phyloP scores from a whole-genome alignment of 257 asterid genomes.

The Thymus mandschuricus region DNA sequence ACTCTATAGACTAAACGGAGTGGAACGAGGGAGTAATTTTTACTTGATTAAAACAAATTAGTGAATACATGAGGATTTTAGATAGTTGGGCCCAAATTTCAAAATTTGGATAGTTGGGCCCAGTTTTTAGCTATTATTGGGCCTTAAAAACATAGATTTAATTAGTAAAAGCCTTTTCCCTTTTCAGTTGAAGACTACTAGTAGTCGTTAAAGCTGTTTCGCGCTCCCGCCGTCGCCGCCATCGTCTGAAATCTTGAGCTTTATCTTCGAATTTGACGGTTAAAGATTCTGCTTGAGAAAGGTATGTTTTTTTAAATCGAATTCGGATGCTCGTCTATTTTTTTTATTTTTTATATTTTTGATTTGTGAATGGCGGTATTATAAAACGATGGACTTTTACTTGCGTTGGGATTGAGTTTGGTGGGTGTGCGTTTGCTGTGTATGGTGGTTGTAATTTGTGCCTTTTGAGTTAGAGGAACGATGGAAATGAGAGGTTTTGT shows the following conservation, averaged over 20 bases:
- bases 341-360: too few relatives aligned
- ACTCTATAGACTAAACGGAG: too few relatives aligned
- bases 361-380: not conserved
- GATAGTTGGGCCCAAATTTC: not conserved
- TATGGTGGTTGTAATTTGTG: not conserved
- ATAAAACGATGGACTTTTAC: not conserved
- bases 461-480: not conserved
- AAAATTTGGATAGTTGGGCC: not conserved
- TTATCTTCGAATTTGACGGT: not conserved
- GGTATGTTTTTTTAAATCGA: not conserved
- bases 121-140: not conserved
- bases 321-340: not conserved
- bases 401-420: not conserved
- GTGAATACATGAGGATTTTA: too few relatives aligned
- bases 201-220: conserved; percentile 7
- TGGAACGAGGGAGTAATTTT: too few relatives aligned
- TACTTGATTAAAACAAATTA: too few relatives aligned
- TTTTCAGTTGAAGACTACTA: not conserved
- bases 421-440: conserved; percentile 1
- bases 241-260: not conserved
- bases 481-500: not conserved
- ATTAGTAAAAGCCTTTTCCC: not conserved
- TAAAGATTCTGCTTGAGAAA: not conserved
- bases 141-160: not conserved
- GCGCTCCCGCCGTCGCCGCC: not conserved